phyloP scores from a whole-genome alignment of 2,329 filamentous ascomycete species.

The Cordyceps pruinosa region DNA sequence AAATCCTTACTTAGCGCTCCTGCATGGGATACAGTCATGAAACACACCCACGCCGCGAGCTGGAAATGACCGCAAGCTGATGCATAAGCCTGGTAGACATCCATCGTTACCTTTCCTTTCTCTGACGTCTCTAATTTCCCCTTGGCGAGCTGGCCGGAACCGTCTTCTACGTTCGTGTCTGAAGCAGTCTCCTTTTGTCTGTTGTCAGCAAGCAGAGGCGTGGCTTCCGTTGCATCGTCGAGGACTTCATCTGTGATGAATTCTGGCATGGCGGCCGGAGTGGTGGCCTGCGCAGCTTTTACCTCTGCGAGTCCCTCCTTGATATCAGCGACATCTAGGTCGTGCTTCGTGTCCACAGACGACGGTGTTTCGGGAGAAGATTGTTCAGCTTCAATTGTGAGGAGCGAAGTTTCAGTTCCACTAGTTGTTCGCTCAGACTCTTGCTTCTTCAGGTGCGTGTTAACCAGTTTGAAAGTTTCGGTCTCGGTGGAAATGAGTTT shows the following conservation, averaged over 20 bases:
- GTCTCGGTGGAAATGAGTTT: constrained; percentile 87
- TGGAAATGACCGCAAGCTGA: constrained; percentile 78
- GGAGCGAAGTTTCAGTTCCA: constrained; percentile 30
- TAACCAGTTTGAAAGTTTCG: constrained; percentile 71
- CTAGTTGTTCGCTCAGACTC: constrained; percentile 28
- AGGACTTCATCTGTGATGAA: constrained; percentile 65
- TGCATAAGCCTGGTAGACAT: constrained; percentile 79
- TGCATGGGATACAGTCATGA: constrained; percentile 71
- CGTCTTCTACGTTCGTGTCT: constrained; percentile 67
- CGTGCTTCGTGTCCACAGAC: constrained; percentile 35
- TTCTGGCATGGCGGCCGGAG: constrained; percentile 42
- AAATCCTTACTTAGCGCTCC: constrained; percentile 58
- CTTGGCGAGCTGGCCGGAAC: constrained; percentile 60
- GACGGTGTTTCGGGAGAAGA: constrained; percentile 35
- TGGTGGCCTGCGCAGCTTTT: constrained; percentile 54
- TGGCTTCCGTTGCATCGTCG: constrained; percentile 75
- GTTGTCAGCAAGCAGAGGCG: constrained; percentile 70
- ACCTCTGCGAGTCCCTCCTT: constrained; percentile 65
- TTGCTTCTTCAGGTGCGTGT: constrained; percentile 52
- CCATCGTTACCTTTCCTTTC: constrained; percentile 89
- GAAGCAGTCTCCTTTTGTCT: constrained; percentile 36
- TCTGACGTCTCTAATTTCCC: constrained; percentile 76
- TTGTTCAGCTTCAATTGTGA: constrained; percentile 42
- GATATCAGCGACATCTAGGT: constrained; percentile 59
- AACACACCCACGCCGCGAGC: constrained; percentile 65